These are phyloP conservation scores for Trapa incisa DNA, from an alignment of 345 rosid species.

Conservation along the genomic window DNA sequence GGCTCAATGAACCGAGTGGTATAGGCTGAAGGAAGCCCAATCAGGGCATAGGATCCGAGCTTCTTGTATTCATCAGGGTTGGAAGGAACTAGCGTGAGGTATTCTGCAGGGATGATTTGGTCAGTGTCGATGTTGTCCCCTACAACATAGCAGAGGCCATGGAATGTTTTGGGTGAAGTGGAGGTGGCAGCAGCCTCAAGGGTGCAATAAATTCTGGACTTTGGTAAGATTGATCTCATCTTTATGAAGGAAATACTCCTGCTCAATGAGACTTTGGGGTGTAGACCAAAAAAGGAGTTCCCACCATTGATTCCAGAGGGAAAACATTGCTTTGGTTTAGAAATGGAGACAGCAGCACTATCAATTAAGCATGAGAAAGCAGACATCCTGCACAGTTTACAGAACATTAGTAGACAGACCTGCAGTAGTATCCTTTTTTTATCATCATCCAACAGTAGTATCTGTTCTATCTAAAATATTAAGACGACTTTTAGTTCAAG, in stretches of 20 bases:
- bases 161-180: constrained; percentile 25
- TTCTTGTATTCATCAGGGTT: constrained; percentile 74
- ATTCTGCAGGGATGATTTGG: constrained; percentile 89
- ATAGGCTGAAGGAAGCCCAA: constrained; percentile 67
- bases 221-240: not conserved
- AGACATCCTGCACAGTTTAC: not conserved
- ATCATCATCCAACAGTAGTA: not conserved
- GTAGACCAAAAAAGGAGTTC: not conserved
- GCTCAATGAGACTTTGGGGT: not conserved
- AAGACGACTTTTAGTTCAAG: too few species aligned
- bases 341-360: not conserved
- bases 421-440: not conserved
- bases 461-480: not conserved
- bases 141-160: constrained; percentile 83
- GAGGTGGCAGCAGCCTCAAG: constrained; percentile 10
- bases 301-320: not conserved
- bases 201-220: not conserved
- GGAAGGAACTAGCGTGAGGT: constrained; percentile 78
- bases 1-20: constrained; percentile 51
- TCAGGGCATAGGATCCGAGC: constrained; percentile 69
- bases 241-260: not conserved
- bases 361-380: not conserved
- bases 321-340: not conserved
- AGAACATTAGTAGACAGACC: not conserved
- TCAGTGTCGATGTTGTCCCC: constrained; percentile 96